Percentiles rank a stretch among this genome's conserved stretches.
These are phyloP conservation scores for Trichoderma lentiforme DNA, from an alignment of 2,329 filamentous ascomycete genomes.

Conservation along the genomic window DNA sequence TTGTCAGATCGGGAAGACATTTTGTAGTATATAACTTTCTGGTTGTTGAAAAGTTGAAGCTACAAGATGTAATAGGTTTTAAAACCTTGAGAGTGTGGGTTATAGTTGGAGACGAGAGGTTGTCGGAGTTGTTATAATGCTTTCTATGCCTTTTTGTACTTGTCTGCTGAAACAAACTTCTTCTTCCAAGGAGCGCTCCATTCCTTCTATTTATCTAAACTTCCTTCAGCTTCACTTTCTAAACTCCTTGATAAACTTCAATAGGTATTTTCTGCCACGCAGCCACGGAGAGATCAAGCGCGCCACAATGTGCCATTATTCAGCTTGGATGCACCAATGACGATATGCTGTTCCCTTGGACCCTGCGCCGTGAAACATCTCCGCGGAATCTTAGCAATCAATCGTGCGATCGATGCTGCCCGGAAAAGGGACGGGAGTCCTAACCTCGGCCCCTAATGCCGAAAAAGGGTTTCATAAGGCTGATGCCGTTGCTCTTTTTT, in stretches of 20 bases:
- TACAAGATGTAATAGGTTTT: background rate
- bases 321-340: slow-evolving; percentile 1
- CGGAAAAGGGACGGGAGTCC: background rate
- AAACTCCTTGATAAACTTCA: background rate
- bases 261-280: background rate
- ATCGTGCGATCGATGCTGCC: background rate
- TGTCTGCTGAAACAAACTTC: background rate
- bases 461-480: background rate
- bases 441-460: background rate
- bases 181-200: background rate
- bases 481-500: background rate
- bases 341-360: background rate
- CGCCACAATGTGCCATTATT: background rate
- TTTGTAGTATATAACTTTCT: background rate
- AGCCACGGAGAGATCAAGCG: background rate
- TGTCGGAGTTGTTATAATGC: background rate
- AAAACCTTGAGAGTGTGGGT: background rate
- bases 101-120: background rate
- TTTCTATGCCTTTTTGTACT: background rate
- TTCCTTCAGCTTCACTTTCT: background rate
- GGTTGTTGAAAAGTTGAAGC: no score
- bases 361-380: background rate
- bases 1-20: slow-evolving; percentile 10
- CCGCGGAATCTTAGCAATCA: slow-evolving; percentile 9
- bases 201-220: background rate